Conservation (phyloP, 1,284 basidiomycete species). For the Cystobasidiaceae sp. region DNA sequence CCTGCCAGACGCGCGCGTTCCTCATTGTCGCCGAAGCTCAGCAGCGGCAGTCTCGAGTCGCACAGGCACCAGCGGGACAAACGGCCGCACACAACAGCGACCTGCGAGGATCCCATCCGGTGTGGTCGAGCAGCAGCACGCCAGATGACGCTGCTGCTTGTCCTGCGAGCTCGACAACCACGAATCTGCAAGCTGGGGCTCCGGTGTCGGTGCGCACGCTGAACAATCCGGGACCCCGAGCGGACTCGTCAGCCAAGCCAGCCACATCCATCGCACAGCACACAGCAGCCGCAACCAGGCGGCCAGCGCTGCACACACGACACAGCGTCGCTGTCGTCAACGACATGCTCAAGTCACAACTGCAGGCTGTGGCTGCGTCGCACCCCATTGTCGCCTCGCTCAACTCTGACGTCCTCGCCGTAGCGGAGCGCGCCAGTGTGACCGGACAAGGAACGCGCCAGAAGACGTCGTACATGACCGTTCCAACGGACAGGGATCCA, state of each 20-base stretch:
- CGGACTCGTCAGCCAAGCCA: too few relatives aligned
- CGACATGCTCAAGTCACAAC: background rate
- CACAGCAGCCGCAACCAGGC: background rate
- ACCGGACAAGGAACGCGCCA: too few relatives aligned
- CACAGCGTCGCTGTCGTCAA: slow-evolving; percentile 10
- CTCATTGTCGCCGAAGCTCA: slow-evolving; percentile 5
- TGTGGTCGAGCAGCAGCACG: slow-evolving; percentile 12
- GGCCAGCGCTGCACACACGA: slow-evolving; percentile 1
- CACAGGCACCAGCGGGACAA: too few relatives aligned
- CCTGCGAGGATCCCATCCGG: too few relatives aligned
- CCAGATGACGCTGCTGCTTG: background rate
- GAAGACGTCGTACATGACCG: too few relatives aligned
- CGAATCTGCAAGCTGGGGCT: background rate
- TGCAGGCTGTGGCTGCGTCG: too few relatives aligned
- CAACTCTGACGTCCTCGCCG: too few relatives aligned
- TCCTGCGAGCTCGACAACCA: background rate
- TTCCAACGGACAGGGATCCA: too few relatives aligned
- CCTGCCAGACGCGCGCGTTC: slow-evolving; percentile 7
- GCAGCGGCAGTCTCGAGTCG: too few relatives aligned
- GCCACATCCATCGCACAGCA: background rate
- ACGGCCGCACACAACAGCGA: too few relatives aligned
- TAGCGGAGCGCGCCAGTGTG: too few relatives aligned
- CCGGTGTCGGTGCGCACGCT: background rate
- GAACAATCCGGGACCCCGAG: background rate
- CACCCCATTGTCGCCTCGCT: too few relatives aligned